Evolutionary conservation across 2,329 filamentous ascomycete genomes (phyloP).

Genomic region (Colletotrichum lindemuthianum): DNA sequence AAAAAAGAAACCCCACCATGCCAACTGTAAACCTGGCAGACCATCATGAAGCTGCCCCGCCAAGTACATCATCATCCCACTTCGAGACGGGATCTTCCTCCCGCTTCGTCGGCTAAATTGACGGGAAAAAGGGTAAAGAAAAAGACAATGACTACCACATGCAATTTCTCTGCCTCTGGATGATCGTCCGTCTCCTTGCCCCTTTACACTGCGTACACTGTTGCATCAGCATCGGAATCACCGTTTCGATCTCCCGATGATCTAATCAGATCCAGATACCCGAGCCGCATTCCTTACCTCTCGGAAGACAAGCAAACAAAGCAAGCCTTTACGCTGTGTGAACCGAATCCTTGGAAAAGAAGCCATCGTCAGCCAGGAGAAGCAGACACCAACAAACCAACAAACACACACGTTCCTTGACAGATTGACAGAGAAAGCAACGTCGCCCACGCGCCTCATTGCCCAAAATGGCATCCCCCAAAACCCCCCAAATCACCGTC

Average conservation of each 20-base stretch:
- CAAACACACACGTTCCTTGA: not conserved
- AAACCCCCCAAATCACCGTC: conserved; percentile 72
- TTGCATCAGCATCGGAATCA: not conserved
- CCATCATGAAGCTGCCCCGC: conserved; percentile 19
- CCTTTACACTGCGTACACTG: conserved; percentile 15
- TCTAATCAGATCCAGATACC: not conserved
- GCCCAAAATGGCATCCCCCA: conserved; percentile 21
- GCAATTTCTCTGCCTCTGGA: not conserved
- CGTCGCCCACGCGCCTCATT: conserved; percentile 1
- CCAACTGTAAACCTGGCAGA: conserved; percentile 19
- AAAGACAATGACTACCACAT: not conserved
- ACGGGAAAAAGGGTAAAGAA: conserved; percentile 13
- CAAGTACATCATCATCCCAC: conserved; percentile 34
- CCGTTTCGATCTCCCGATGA: too few relatives aligned
- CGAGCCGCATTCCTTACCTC: conserved; percentile 16
- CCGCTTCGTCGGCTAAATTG: conserved; percentile 17
- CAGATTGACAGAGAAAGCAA: not conserved
- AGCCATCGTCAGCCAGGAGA: not conserved
- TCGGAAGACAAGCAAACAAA: not conserved
- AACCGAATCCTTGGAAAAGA: not conserved
- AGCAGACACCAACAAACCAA: too few relatives aligned
- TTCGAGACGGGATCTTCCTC: conserved; percentile 23
- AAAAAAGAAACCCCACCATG: conserved; percentile 16
- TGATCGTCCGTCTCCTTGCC: not conserved
- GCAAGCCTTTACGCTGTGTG: not conserved